Evolutionary conservation across 1,284 basidiomycete genomes (phyloP).

Genomic region (Malassezia japonica): DNA sequence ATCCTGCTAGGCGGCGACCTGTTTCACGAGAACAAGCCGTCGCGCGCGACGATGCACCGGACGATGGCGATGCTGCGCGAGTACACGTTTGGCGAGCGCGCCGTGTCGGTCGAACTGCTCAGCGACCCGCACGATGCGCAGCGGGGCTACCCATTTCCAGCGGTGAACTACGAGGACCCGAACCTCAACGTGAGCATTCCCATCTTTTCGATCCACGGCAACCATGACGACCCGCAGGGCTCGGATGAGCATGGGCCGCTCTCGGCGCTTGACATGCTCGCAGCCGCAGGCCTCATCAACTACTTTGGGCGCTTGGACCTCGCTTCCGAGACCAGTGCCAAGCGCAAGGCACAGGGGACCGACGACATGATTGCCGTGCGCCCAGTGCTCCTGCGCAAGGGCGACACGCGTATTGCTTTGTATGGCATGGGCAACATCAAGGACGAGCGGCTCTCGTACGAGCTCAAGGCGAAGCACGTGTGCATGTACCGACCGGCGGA

Average conservation of each 20-base stretch:
- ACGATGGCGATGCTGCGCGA: slow-evolving; percentile 80
- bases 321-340: slow-evolving; percentile 24
- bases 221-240: slow-evolving; percentile 98
- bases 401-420: slow-evolving; percentile 70
- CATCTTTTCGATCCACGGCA: slow-evolving; percentile 97
- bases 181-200: slow-evolving; percentile 91
- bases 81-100: slow-evolving; percentile 77
- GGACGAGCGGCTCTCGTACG: slow-evolving; percentile 89
- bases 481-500: slow-evolving; percentile 89
- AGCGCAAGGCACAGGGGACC: slow-evolving; percentile 44
- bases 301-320: slow-evolving; percentile 82
- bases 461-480: slow-evolving; percentile 82
- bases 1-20: slow-evolving; percentile 86
- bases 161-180: slow-evolving; percentile 91
- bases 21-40: slow-evolving; percentile 95
- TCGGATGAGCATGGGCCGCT: slow-evolving; percentile 76
- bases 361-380: slow-evolving; percentile 72
- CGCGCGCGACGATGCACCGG: slow-evolving; percentile 63
- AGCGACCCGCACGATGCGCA: slow-evolving; percentile 73
- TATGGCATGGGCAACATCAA: slow-evolving; percentile 96
- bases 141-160: slow-evolving; percentile 59
- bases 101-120: slow-evolving; percentile 76
- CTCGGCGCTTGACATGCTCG: slow-evolving; percentile 86
- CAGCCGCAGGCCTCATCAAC: slow-evolving; percentile 84
- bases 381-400: slow-evolving; percentile 82